These are phyloP conservation scores for Penicillium malachiteum DNA, from an alignment of 495 filamentous ascomycete genomes.

Conservation along the genomic window DNA sequence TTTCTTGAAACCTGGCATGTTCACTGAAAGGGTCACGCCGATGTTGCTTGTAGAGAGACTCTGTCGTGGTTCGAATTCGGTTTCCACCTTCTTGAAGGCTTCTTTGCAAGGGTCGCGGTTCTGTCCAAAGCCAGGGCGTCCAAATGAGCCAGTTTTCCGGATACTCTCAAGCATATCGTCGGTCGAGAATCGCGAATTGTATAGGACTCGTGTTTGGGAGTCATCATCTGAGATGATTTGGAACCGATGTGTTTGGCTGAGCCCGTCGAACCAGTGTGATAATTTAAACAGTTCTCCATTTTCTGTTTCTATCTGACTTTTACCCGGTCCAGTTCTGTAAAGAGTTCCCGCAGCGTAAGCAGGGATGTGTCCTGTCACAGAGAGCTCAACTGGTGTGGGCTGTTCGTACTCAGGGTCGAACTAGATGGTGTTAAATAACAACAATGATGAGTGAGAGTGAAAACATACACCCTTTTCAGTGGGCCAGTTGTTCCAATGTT, in stretches of 20 bases:
- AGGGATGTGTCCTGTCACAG: slow-evolving; percentile 49
- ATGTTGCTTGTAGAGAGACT: slow-evolving; percentile 48
- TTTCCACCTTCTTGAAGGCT: slow-evolving; percentile 66
- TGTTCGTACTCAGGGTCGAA: slow-evolving; percentile 53
- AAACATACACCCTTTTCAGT: slow-evolving; percentile 25
- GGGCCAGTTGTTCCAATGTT: slow-evolving; percentile 26
- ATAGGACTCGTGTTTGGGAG: slow-evolving; percentile 50
- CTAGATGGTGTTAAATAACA: slow-evolving; percentile 26
- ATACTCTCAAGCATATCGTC: slow-evolving; percentile 57
- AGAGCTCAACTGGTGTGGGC: slow-evolving; percentile 45
- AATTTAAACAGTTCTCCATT: slow-evolving; percentile 53
- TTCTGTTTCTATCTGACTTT: slow-evolving; percentile 54
- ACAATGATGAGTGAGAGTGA: neutral
- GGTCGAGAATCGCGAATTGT: slow-evolving; percentile 67
- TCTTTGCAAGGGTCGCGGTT: slow-evolving; percentile 66
- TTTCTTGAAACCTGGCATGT: slow-evolving; percentile 50
- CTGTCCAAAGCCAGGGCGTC: slow-evolving; percentile 58
- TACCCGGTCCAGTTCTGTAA: slow-evolving; percentile 71
- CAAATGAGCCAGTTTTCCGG: slow-evolving; percentile 46
- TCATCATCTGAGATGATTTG: slow-evolving; percentile 48
- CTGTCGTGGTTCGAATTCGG: slow-evolving; percentile 38
- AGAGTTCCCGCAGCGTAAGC: slow-evolving; percentile 59
- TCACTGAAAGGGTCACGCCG: slow-evolving; percentile 59
- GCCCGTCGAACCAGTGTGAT: slow-evolving; percentile 80
- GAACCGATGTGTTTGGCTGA: slow-evolving; percentile 73